A percentile compares a stretch with the other conserved stretches of the same genome.
Evolutionary conservation across 768 basidiomycete species (phyloP).

Genomic region (Leccinum rimulosum): DNA sequence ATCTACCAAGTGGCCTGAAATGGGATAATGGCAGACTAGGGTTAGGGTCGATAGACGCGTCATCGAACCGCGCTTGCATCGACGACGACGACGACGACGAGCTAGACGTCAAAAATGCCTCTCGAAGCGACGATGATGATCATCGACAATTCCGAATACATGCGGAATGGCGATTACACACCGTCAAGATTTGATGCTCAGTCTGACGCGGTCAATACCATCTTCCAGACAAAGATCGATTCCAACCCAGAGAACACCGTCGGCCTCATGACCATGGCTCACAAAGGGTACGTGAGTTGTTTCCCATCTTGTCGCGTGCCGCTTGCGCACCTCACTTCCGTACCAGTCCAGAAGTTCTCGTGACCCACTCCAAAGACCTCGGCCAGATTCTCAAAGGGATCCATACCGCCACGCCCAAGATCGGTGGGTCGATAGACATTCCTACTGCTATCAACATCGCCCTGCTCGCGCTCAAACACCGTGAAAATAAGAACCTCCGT

Average conservation of each 20-base stretch:
- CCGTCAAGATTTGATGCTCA: constrained; percentile 90
- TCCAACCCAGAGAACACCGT: constrained; percentile 98
- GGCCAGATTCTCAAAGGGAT: constrained; percentile 86
- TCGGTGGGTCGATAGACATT: constrained; percentile 83
- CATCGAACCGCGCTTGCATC: constrained; percentile 10
- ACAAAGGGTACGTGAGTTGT: constrained; percentile 70
- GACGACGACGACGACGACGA: constrained; percentile 4
- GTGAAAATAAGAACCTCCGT: constrained; percentile 97
- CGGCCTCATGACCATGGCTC: constrained; percentile 97
- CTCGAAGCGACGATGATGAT: constrained; percentile 98
- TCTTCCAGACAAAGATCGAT: constrained; percentile 91
- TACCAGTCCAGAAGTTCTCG: constrained; percentile 87
- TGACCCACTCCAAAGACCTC: constrained; percentile 92
- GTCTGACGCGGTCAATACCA: constrained; percentile 82
- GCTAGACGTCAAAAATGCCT: constrained; percentile 61
- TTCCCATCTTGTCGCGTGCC: background rate
- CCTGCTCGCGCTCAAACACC: constrained; percentile 93
- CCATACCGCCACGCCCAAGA: constrained; percentile 64
- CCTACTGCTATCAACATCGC: constrained; percentile 91
- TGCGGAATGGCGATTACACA: constrained; percentile 91
- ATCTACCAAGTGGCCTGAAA: too few species aligned
- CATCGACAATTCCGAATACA: constrained; percentile 96
- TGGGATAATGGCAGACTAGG: constrained; percentile 5
- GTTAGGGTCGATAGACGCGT: constrained; percentile 31
- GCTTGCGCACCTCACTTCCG: constrained; percentile 1